Evolutionary conservation across 1,139 yeast species (phyloP).

Genomic region (Saccharomyces hybrid): DNA sequence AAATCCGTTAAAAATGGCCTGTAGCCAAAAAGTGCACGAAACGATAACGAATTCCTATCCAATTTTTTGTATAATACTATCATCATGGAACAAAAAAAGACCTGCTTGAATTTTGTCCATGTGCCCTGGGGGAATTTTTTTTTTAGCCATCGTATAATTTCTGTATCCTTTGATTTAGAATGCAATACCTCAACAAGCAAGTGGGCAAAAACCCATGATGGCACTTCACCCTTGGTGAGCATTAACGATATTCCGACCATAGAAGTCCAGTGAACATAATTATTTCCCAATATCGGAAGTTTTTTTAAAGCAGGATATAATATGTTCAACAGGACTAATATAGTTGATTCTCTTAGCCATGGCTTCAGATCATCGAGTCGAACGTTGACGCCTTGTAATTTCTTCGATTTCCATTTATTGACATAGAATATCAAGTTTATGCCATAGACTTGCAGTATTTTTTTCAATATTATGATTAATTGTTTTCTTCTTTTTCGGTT

Average conservation of each 20-base stretch:
- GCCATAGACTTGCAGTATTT: not conserved
- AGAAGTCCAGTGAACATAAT: not conserved
- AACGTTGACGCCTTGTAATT: not conserved
- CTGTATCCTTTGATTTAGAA: not conserved
- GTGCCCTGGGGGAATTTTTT: not conserved
- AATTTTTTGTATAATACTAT: conserved; percentile 10
- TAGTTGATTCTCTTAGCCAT: not conserved
- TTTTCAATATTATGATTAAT: not conserved
- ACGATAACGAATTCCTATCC: not conserved
- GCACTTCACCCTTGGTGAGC: not conserved
- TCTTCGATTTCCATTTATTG: not conserved
- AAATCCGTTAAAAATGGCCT: conserved; percentile 16
- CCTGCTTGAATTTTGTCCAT: conserved; percentile 10
- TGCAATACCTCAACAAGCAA: not conserved
- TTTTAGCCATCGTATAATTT: not conserved
- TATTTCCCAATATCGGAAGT: not conserved
- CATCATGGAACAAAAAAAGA: conserved; percentile 11
- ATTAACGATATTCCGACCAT: not conserved
- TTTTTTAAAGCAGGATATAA: not conserved
- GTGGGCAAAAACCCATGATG: not conserved
- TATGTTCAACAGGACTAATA: not conserved
- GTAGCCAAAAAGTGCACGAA: conserved; percentile 12
- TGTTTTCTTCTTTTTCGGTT: not conserved
- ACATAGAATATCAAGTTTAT: not conserved
- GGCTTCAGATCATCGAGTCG: not conserved